These are phyloP conservation scores for Neostapfia colusana DNA, from an alignment of 176 grass and related monocot species.

Conservation along the genomic window DNA sequence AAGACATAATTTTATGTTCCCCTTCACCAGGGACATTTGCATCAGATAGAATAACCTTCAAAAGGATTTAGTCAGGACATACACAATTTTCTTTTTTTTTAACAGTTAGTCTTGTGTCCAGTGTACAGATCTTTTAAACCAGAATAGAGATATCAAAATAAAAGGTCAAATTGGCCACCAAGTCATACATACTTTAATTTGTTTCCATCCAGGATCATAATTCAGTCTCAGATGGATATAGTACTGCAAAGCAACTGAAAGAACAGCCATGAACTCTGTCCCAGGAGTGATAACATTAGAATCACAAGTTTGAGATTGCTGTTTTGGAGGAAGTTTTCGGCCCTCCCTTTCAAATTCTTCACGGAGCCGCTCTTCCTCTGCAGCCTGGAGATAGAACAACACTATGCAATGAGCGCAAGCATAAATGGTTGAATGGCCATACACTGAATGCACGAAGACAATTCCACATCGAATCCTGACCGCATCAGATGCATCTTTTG, in stretches of 20 bases:
- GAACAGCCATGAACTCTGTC: slow-evolving; percentile 95
- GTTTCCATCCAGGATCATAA: slow-evolving; percentile 76
- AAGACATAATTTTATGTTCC: slow-evolving; percentile 99
- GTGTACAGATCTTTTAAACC: background rate
- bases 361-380: slow-evolving; percentile 85
- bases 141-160: slow-evolving; percentile 18
- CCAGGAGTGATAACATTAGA: slow-evolving; percentile 99
- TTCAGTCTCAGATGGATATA: slow-evolving; percentile 94
- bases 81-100: background rate
- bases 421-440: slow-evolving; percentile 10
- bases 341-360: slow-evolving; percentile 98
- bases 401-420: slow-evolving; percentile 18
- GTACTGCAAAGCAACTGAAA: slow-evolving; percentile 47
- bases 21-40: slow-evolving; percentile 99
- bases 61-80: slow-evolving; percentile 53
- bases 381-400: slow-evolving; percentile 56
- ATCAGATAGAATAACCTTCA: slow-evolving; percentile 99
- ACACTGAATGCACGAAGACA: slow-evolving; percentile 22
- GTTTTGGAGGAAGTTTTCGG: slow-evolving; percentile 83
- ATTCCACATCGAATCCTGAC: slow-evolving; percentile 58
- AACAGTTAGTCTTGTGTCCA: slow-evolving; percentile 17
- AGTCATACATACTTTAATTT: slow-evolving; percentile 75
- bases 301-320: slow-evolving; percentile 87
- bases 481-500: slow-evolving; percentile 95
- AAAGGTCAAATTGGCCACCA: slow-evolving; percentile 21